A percentile compares a stretch with the other conserved stretches of the same genome.
Evolutionary conservation across 1,284 basidiomycete genomes (phyloP).

Genomic region (Gymnopus androsaceus): DNA sequence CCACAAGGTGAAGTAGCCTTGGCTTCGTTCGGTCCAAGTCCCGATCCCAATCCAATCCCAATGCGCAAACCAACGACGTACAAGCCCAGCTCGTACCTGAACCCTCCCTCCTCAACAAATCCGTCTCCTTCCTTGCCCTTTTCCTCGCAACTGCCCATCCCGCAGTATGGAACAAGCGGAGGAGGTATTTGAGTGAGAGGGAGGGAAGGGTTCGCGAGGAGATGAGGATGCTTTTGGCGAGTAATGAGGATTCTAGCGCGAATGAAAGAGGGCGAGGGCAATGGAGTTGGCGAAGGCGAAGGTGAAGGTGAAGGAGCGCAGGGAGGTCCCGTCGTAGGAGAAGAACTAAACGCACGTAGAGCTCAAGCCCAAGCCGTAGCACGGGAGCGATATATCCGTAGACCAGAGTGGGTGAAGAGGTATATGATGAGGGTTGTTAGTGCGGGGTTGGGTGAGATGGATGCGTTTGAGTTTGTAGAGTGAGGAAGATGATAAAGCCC

Average conservation of each 20-base stretch:
- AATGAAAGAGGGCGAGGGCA: conserved; percentile 26
- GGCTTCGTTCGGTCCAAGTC: conserved; percentile 6
- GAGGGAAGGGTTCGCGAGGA: conserved; percentile 73
- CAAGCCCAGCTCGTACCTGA: no score
- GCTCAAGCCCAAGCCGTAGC: conserved; percentile 40
- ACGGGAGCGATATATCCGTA: conserved; percentile 47
- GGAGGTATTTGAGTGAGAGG: conserved; percentile 56
- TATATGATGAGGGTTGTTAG: conserved; percentile 67
- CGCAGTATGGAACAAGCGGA: conserved; percentile 73
- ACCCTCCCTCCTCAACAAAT: conserved; percentile 53
- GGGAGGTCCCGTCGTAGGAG: conserved; percentile 23
- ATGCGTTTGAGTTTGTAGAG: no score
- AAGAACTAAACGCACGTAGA: conserved; percentile 29
- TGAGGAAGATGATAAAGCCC: no score
- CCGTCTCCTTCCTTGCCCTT: conserved; percentile 56
- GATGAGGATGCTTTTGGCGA: conserved; percentile 41
- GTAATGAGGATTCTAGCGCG: conserved; percentile 31
- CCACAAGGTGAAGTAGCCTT: conserved; percentile 55
- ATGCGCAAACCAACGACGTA: conserved; percentile 34
- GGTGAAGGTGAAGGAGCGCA: conserved; percentile 34
- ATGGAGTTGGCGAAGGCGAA: background rate
- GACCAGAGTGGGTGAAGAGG: conserved; percentile 61
- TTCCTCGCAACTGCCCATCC: conserved; percentile 69
- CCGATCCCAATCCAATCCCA: background rate
- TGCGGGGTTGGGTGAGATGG: no score